Evolutionary conservation across 805 yeast species (phyloP).

Genomic region (Clavispora vitiphila): DNA sequence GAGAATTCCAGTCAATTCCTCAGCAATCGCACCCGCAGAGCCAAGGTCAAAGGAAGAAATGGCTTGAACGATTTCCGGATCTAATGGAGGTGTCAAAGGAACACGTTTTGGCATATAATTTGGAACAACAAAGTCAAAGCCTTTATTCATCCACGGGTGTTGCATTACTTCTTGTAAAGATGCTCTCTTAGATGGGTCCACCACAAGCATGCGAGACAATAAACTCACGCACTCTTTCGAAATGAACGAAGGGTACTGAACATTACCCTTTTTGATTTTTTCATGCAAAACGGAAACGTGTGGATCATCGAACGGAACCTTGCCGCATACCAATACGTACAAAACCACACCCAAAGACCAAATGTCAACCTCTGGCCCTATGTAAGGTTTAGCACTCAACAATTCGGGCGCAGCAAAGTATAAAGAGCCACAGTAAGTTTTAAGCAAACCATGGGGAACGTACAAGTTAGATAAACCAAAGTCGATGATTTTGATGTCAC

Average conservation of each 20-base stretch:
- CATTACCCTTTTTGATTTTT: slow-evolving; percentile 86
- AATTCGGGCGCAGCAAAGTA: slow-evolving; percentile 99
- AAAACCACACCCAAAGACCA: slow-evolving; percentile 98
- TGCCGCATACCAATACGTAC: slow-evolving; percentile 93
- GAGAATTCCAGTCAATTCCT: slow-evolving; percentile 54
- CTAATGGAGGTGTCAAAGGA: slow-evolving; percentile 70
- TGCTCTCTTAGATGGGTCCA: slow-evolving; percentile 80
- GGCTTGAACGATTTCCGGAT: slow-evolving; percentile 60
- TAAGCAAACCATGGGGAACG: slow-evolving; percentile 63
- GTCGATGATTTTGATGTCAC: slow-evolving; percentile 93
- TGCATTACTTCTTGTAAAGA: slow-evolving; percentile 68
- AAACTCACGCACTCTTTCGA: slow-evolving; percentile 77
- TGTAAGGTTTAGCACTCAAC: slow-evolving; percentile 84
- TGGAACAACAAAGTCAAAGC: slow-evolving; percentile 69
- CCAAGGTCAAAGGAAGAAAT: slow-evolving; percentile 81
- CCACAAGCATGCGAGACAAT: slow-evolving; percentile 85
- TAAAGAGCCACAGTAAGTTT: slow-evolving; percentile 94
- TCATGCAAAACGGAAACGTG: slow-evolving; percentile 88
- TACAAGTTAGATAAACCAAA: slow-evolving; percentile 91
- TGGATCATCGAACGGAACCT: slow-evolving; percentile 96
- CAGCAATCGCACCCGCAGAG: slow-evolving; percentile 50
- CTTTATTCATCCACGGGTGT: slow-evolving; percentile 95
- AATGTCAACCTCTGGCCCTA: slow-evolving; percentile 96
- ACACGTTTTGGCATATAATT: slow-evolving; percentile 71
- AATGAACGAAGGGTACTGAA: slow-evolving; percentile 82